Percentiles rank a stretch among this genome's conserved stretches.
Evolutionary conservation across 192 early-diverging fungal species (phyloP).

Genomic region (Entomortierella parvispora): DNA sequence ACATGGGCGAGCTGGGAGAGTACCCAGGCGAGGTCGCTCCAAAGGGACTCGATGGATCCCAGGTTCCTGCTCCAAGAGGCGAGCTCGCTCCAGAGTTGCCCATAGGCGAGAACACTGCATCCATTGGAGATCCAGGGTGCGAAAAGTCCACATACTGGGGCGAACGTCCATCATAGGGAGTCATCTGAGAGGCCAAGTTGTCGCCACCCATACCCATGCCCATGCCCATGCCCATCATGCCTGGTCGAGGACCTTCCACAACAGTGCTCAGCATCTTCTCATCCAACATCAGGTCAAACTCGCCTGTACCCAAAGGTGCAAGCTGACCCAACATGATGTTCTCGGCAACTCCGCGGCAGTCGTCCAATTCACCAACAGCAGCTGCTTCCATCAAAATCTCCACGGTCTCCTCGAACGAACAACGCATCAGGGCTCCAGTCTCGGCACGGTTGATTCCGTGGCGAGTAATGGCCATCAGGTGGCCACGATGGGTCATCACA

Average conservation of each 20-base stretch:
- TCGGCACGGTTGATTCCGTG: conserved; percentile 98
- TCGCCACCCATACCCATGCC: conserved; percentile 67
- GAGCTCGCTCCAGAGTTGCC: conserved; percentile 79
- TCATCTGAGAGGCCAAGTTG: conserved; percentile 76
- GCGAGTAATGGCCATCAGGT: conserved; percentile 96
- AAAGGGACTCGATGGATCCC: conserved; percentile 47
- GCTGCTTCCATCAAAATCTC: conserved; percentile 98
- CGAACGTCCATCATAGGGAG: conserved; percentile 81
- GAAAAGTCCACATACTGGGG: conserved; percentile 69
- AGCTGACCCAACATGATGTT: conserved; percentile 98
- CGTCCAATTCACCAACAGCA: conserved; percentile 89
- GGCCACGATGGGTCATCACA: conserved; percentile 94
- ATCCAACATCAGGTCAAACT: conserved; percentile 93
- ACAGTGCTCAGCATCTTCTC: conserved; percentile 88
- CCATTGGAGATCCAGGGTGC: conserved; percentile 75
- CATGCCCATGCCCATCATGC: conserved; percentile 61
- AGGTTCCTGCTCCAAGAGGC: conserved; percentile 54
- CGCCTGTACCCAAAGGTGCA: conserved; percentile 94
- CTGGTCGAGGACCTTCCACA: conserved; percentile 63
- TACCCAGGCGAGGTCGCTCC: conserved; percentile 59
- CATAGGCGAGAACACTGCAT: conserved; percentile 87
- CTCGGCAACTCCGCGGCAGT: conserved; percentile 96
- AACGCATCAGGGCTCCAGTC: conserved; percentile 92
- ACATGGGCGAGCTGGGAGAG: conserved; percentile 58
- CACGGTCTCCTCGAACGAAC: conserved; percentile 99